Base-by-base conservation (phyloP, 2,329 filamentous ascomycete genomes). In the Gremmenia infestans region DNA sequence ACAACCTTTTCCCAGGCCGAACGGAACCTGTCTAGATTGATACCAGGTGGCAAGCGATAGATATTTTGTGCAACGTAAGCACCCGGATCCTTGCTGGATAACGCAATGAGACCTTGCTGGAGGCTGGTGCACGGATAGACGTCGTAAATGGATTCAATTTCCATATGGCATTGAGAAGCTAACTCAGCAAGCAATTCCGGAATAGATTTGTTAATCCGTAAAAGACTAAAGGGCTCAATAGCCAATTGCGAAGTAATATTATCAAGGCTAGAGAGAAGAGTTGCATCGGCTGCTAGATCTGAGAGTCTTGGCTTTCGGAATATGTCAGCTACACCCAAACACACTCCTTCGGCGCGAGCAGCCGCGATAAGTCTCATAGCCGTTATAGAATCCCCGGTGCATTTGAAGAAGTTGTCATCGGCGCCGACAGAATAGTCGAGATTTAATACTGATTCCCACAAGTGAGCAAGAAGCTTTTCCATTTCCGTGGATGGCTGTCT, bases 371-470 rank as follows among this genome's bases (percentile, higher is more conserved):
- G 37, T 7, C 46, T 48, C 73, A 78, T 78, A 0, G 75, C 76
- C 3, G 69, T 60, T 8, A 78, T 70, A 0, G 76, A 78, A 49
- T 78, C 75, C n/a, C 76, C 76, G 11, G 76, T 76, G 4, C 77
- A 63, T 19, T 70, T 67, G 48, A 78, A 76, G 66, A 78, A 78
- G 52, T 69, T 73, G 56, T 74, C 72, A 12, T 65, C 66, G 0
- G 63, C 19, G 17, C 56, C 53, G 42, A 55, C 43, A 0, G 65
- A 68, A 14, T 50, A 28, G 17, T 56, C 52, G 23, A 52, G 23
- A 7, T 48, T 43, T n/a, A 60, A 40, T 25, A 58, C 47, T 17
- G 28, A 8, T 22, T 51, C 25, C 56, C 54, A 61, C 11, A 61
- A 25, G 5, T 42, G 36, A 12, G 36, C 22, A 9, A 63, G 17